Percentiles rank a stretch among this genome's conserved stretches.
Evolutionary conservation across 495 filamentous ascomycete species (phyloP).

Genomic region (Oleoguttula mirabilis): DNA sequence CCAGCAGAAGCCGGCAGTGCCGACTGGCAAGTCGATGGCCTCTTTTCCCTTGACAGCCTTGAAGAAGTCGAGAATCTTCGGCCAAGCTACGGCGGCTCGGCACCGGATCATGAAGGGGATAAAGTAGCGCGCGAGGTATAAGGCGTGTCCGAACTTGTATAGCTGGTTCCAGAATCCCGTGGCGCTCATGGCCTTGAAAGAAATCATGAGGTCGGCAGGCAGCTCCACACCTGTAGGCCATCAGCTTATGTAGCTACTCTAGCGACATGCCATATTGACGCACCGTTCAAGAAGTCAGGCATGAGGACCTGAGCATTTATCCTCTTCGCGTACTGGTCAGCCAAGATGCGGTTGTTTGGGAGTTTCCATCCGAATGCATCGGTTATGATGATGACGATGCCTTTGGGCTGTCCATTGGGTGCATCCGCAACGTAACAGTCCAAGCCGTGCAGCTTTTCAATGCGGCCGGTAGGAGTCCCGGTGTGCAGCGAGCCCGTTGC

Average conservation of each 20-base stretch:
- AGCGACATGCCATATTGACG: background rate
- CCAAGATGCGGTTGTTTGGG: constrained; percentile 25
- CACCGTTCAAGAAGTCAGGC: constrained; percentile 25
- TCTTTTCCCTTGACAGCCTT: constrained; percentile 19
- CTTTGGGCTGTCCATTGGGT: constrained; percentile 17
- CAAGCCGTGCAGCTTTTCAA: constrained; percentile 23
- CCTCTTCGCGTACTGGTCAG: constrained; percentile 18
- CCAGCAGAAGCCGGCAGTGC: constrained; percentile 29
- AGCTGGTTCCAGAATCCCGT: constrained; percentile 17
- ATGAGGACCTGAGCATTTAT: constrained; percentile 14
- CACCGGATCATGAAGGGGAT: constrained; percentile 13
- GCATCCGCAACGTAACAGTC: constrained; percentile 25
- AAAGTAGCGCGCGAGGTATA: constrained; percentile 17
- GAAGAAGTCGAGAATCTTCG: constrained; percentile 21
- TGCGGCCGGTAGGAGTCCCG: constrained; percentile 20
- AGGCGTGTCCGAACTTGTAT: constrained; percentile 18
- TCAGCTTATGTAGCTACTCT: background rate
- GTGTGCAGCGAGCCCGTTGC: constrained; percentile 24
- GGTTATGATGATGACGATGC: constrained; percentile 26
- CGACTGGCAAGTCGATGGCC: constrained; percentile 21
- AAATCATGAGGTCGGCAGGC: constrained; percentile 15
- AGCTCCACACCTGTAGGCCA: constrained; percentile 9
- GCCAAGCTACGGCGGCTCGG: constrained; percentile 6
- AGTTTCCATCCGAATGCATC: constrained; percentile 26
- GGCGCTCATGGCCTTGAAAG: constrained; percentile 18